Base-by-base conservation (phyloP, 768 basidiomycete genomes). In the Rhizopogon sp. region DNA sequence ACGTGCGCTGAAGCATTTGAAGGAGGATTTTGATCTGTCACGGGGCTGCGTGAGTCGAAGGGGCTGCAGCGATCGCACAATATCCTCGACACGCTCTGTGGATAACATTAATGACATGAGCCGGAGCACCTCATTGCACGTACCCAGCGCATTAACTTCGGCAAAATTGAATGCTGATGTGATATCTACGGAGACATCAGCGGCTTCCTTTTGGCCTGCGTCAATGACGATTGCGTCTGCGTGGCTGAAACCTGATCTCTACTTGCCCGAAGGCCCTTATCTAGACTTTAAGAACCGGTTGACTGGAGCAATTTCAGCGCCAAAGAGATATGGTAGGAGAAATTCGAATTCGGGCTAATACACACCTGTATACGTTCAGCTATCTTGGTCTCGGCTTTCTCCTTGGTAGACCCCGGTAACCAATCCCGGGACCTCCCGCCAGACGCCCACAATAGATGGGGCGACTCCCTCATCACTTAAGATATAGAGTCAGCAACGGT, bases 391-490 rank as follows among this genome's bases (percentile, higher is more conserved):
- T 85, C 81, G 0, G 79, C 81, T 64, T 80, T 89, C 58, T 87
- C 84, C 58, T 74, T 73, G 10, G 78, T 76, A 62, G 79, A 82
- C 64, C 81, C 84, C 0, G 89, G 88, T 35, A 93, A 66, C 80
- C 85, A 87, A 54, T 80, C 76, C 55, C 73, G 72, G 82, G 10
- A 89, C 84, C 66, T 96, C 93, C 93, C 93, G 76, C 91, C 90
- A 95, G 20, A 88, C 73, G 58, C 80, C 85, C 35, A 90, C 70
- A n/a, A 80, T 72, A 6, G 85, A 81, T 10, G 87, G 84, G 17
- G 72, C 56, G 3, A 85, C 62, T 1, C 83, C 78, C 70, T 90
- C 92, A 67, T 94, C 91, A 62, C 93, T 96, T 61, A 16, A 56
- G 25, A 41, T 37, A 44, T 16, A 43, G 22, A 39, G 11, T n/a